phyloP scores from a whole-genome alignment of 2,329 filamentous ascomycete species.

The Cladosporium sp. region DNA sequence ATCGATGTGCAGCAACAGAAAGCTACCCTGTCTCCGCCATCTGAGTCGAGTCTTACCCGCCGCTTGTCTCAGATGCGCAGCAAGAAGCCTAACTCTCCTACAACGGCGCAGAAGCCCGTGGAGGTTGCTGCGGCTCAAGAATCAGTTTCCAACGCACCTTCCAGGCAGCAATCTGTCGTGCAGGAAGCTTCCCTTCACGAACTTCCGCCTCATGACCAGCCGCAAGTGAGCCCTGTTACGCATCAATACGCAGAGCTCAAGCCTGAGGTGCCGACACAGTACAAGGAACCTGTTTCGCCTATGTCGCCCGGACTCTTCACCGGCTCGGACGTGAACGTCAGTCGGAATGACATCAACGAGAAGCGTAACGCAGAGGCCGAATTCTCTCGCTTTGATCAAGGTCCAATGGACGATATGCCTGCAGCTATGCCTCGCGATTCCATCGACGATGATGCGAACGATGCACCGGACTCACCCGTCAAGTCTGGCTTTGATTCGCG shows the following conservation, averaged over 20 bases:
- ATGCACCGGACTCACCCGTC: slow-evolving; percentile 11
- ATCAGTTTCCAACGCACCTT: background rate
- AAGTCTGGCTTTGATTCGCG: slow-evolving; percentile 20
- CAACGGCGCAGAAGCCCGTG: slow-evolving; percentile 27
- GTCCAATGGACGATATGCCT: slow-evolving; percentile 81
- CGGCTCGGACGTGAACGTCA: slow-evolving; percentile 53
- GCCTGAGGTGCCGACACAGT: slow-evolving; percentile 1
- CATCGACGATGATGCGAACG: slow-evolving; percentile 22
- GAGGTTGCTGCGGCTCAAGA: slow-evolving; percentile 18
- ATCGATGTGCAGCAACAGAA: slow-evolving; percentile 53
- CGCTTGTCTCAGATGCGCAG: slow-evolving; percentile 43
- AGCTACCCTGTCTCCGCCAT: slow-evolving; percentile 32
- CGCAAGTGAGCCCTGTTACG: background rate
- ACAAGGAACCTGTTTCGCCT: slow-evolving; percentile 26
- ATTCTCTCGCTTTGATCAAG: slow-evolving; percentile 78
- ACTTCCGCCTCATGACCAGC: background rate
- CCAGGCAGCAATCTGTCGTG: slow-evolving; percentile 2
- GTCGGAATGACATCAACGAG: slow-evolving; percentile 62
- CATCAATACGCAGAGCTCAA: background rate
- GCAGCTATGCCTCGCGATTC: slow-evolving; percentile 67
- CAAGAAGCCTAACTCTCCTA: slow-evolving; percentile 34
- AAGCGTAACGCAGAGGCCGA: slow-evolving; percentile 60
- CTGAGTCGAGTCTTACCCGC: slow-evolving; percentile 37
- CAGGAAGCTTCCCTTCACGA: slow-evolving; percentile 8
- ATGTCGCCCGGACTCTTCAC: slow-evolving; percentile 43